Conservation (phyloP, 352 stramenopile species). For the Pythium oligandrum region DNA sequence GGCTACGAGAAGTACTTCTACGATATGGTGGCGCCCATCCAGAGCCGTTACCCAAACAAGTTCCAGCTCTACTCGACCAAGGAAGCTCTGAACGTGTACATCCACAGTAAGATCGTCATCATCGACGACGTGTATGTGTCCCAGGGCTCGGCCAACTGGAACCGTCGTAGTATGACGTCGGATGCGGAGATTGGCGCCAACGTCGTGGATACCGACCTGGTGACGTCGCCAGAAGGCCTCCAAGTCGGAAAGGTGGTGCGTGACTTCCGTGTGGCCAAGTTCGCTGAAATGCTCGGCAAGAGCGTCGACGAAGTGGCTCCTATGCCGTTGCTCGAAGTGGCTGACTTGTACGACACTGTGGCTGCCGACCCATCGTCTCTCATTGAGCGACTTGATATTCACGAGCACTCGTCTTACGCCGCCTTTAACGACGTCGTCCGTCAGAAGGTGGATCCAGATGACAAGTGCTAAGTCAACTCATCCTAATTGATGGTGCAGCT, state of each 20-base stretch:
- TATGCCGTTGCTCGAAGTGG: constrained; percentile 20
- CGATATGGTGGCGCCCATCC: constrained; percentile 7
- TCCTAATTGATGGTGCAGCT: too few relatives aligned
- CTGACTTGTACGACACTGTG: constrained; percentile 10
- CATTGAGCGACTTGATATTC: too few relatives aligned
- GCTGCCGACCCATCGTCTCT: background rate
- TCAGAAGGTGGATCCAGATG: too few relatives aligned
- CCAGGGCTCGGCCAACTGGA: constrained; percentile 29
- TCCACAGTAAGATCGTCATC: constrained; percentile 18
- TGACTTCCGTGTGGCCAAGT: constrained; percentile 15
- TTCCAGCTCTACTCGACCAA: constrained; percentile 18
- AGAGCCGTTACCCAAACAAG: constrained; percentile 16
- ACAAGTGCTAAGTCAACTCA: too few relatives aligned
- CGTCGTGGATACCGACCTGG: constrained; percentile 7
- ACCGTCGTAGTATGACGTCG: constrained; percentile 32
- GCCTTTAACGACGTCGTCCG: too few relatives aligned
- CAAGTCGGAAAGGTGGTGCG: constrained; percentile 8
- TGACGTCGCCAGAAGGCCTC: constrained; percentile 6
- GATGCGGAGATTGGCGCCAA: constrained; percentile 25
- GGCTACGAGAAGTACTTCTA: constrained; percentile 36
- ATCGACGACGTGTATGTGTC: constrained; percentile 6
- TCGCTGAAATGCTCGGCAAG: constrained; percentile 15
- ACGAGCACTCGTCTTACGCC: too few relatives aligned
- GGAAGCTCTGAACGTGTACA: constrained; percentile 11
- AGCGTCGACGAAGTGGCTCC: constrained; percentile 6